Percentiles rank a stretch among this genome's conserved stretches.
Conservation (phyloP, 768 basidiomycete species). For the Russula emetica region DNA sequence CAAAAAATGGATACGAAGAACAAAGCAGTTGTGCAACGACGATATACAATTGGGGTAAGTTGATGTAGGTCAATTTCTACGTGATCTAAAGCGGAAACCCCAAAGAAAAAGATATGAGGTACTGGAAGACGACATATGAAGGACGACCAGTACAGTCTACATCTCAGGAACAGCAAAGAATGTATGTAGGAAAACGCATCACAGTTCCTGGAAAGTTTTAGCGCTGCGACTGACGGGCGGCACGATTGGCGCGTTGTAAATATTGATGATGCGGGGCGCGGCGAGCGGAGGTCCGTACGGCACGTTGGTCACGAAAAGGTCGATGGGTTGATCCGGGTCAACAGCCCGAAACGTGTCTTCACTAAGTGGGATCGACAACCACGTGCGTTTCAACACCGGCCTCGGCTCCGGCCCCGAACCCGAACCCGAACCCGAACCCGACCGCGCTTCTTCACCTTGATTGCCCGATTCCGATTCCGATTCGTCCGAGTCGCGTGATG, state of each 20-base stretch:
- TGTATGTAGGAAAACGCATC: not conserved
- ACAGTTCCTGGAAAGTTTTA: constrained; percentile 8
- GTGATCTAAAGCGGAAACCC: no score
- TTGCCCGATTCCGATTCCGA: no score
- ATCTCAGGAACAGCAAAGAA: no score
- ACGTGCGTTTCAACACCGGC: constrained; percentile 12
- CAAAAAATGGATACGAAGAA: not conserved
- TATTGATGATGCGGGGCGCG: not conserved
- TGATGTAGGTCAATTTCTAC: not conserved
- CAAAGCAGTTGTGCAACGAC: not conserved
- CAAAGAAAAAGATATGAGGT: not conserved
- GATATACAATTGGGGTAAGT: not conserved
- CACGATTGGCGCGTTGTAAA: constrained; percentile 7
- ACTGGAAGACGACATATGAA: not conserved
- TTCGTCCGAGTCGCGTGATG: no score
- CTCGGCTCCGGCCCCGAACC: no score
- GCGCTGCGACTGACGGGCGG: constrained; percentile 11
- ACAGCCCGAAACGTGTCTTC: constrained; percentile 21
- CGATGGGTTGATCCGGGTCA: constrained; percentile 15
- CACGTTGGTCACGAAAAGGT: constrained; percentile 12
- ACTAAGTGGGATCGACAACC: not conserved
- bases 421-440: no score
- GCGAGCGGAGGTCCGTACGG: constrained; percentile 20
- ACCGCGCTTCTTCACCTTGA: no score
- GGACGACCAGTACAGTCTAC: no score